Percentiles rank a stretch among this genome's conserved stretches.
Evolutionary conservation across 306 rosid genomes (phyloP).

Genomic region (Corylus heterophylla): DNA sequence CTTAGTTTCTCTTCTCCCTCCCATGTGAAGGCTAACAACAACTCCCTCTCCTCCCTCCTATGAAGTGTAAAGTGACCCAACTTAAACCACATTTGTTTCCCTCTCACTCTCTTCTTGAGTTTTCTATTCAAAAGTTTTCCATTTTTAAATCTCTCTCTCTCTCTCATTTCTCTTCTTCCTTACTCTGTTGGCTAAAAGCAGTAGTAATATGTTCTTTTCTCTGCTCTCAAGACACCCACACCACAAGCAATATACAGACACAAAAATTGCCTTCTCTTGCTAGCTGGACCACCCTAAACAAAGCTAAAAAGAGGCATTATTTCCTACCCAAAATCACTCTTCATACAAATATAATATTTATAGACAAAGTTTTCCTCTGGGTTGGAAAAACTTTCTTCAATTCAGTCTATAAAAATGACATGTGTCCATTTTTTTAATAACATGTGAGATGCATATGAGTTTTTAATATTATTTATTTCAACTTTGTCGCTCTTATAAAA

Average conservation of each 20-base stretch:
- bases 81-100: constrained; percentile 33
- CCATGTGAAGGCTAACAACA: constrained; percentile 66
- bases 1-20: constrained; percentile 38
- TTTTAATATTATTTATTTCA: too few relatives aligned
- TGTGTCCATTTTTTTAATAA: too few relatives aligned
- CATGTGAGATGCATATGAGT: too few relatives aligned
- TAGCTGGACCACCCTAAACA: constrained; percentile 11
- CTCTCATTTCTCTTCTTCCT: constrained; percentile 15
- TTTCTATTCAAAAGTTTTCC: constrained; percentile 20
- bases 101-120: constrained; percentile 25
- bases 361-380: too few relatives aligned
- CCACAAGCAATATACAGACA: constrained; percentile 51
- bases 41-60: constrained; percentile 24
- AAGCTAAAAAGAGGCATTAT: background rate
- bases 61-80: constrained; percentile 57
- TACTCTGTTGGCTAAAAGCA: constrained; percentile 37
- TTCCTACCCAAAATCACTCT: constrained; percentile 10
- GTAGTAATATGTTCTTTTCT: constrained; percentile 56
- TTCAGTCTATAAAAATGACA: too few relatives aligned
- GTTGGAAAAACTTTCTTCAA: too few relatives aligned
- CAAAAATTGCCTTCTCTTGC: constrained; percentile 3
- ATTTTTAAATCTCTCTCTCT: constrained; percentile 12
- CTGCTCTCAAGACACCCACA: constrained; percentile 68
- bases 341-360: background rate
- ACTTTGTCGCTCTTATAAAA: too few relatives aligned